These are phyloP conservation scores for Penicillium oxalicum DNA, from an alignment of 2,329 filamentous ascomycete species.

Conservation along the genomic window DNA sequence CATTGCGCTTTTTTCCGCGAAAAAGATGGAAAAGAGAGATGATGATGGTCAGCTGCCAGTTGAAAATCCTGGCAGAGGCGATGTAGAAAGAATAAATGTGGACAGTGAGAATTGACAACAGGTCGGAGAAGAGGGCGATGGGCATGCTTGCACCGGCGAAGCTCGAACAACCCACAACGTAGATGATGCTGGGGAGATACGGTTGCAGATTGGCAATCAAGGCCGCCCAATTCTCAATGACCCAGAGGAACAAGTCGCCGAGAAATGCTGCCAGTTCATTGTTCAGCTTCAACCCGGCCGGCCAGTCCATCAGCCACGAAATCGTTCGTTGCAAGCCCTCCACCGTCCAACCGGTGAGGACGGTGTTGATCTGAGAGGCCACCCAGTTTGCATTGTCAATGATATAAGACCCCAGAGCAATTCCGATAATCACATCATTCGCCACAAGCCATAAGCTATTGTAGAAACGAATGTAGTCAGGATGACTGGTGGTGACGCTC, in stretches of 20 bases:
- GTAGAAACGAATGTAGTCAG: constrained; percentile 98
- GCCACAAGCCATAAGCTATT: constrained; percentile 98
- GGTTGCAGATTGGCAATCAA: constrained; percentile 74
- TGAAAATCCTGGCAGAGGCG: constrained; percentile 91
- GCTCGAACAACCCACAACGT: constrained; percentile 87
- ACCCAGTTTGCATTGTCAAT: constrained; percentile 89
- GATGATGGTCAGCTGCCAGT: constrained; percentile 97
- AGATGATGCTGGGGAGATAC: constrained; percentile 76
- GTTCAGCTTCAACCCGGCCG: constrained; percentile 90
- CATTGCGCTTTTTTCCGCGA: constrained; percentile 94
- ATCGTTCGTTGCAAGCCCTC: constrained; percentile 84
- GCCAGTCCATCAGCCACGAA: constrained; percentile 91
- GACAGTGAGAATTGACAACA: constrained; percentile 82
- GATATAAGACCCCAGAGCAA: constrained; percentile 91
- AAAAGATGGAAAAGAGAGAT: constrained; percentile 98
- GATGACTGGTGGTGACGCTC: constrained; percentile 89
- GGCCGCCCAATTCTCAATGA: constrained; percentile 95
- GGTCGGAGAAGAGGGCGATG: constrained; percentile 88
- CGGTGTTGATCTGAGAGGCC: constrained; percentile 67
- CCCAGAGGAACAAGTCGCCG: constrained; percentile 93
- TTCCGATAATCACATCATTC: constrained; percentile 97
- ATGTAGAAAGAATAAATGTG: constrained; percentile 99
- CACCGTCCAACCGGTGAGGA: constrained; percentile 78
- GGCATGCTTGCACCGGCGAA: constrained; percentile 97
- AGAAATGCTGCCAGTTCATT: constrained; percentile 89